A percentile compares a stretch with the other conserved stretches of the same genome.
These are phyloP conservation scores for Malus sylvestris DNA, from an alignment of 306 rosid genomes.

Conservation along the genomic window DNA sequence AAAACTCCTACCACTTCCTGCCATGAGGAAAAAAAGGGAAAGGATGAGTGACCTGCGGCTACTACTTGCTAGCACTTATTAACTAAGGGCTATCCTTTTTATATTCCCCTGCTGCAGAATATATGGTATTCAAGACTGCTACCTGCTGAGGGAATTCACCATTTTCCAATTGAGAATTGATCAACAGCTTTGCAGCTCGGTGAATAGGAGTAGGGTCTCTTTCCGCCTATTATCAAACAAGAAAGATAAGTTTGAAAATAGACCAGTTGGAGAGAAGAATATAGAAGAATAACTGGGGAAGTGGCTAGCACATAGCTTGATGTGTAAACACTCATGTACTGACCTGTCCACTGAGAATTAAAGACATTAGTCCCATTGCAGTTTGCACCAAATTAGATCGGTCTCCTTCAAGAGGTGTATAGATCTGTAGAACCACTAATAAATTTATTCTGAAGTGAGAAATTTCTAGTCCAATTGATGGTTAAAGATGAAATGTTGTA, in stretches of 20 bases:
- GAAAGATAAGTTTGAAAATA: neutral
- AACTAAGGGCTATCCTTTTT: neutral
- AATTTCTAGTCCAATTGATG: too few species aligned
- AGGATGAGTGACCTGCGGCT: too few species aligned
- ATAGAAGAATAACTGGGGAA: neutral
- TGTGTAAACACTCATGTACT: neutral
- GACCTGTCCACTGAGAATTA: slow-evolving; percentile 30
- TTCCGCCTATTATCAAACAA: slow-evolving; percentile 1
- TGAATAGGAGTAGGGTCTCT: slow-evolving; percentile 34
- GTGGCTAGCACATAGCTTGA: neutral
- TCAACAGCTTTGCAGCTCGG: slow-evolving; percentile 27
- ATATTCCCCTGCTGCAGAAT: slow-evolving; percentile 25
- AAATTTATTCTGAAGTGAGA: too few species aligned
- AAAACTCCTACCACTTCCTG: slow-evolving; percentile 34
- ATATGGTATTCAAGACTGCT: slow-evolving; percentile 14
- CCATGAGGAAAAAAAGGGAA: neutral
- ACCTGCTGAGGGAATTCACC: slow-evolving; percentile 41
- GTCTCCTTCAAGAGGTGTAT: slow-evolving; percentile 26
- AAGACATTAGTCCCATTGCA: slow-evolving; percentile 29
- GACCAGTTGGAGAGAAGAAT: neutral
- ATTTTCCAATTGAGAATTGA: slow-evolving; percentile 26
- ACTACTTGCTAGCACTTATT: too few species aligned
- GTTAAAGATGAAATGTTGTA: too few species aligned
- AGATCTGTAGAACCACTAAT: neutral
- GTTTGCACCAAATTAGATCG: slow-evolving; percentile 32